Evolutionary conservation across 352 stramenopile species (phyloP).

Genomic region (Globisporangium orthogonon): DNA sequence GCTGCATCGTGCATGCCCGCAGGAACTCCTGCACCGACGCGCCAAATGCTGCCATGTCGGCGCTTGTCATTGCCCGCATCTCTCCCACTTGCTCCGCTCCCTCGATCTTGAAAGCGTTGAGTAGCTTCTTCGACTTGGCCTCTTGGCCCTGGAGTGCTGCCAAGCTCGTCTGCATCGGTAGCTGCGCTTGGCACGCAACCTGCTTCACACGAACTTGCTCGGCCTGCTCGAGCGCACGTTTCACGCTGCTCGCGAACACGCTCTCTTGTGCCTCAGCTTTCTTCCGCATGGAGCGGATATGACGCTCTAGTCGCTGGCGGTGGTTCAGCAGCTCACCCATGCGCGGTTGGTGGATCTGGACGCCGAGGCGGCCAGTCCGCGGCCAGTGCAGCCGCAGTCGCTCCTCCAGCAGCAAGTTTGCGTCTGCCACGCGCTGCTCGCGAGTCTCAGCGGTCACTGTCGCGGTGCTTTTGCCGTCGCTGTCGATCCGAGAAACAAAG

Average conservation of each 20-base stretch:
- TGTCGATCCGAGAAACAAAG: slow-evolving; percentile 41
- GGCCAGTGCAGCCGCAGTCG: slow-evolving; percentile 86
- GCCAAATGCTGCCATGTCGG: slow-evolving; percentile 25
- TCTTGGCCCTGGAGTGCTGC: slow-evolving; percentile 83
- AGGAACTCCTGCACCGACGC: slow-evolving; percentile 47
- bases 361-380: slow-evolving; percentile 68
- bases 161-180: slow-evolving; percentile 69
- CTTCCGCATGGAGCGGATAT: slow-evolving; percentile 46
- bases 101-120: slow-evolving; percentile 38
- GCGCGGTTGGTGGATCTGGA: slow-evolving; percentile 83
- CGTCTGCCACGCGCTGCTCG: slow-evolving; percentile 29
- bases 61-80: slow-evolving; percentile 21
- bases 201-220: slow-evolving; percentile 38
- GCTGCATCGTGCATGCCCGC: slow-evolving; percentile 36
- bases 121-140: slow-evolving; percentile 67
- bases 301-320: slow-evolving; percentile 61
- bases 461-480: slow-evolving; percentile 14
- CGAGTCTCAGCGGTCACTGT: slow-evolving; percentile 20
- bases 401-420: slow-evolving; percentile 68
- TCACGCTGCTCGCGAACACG: slow-evolving; percentile 30
- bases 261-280: slow-evolving; percentile 48
- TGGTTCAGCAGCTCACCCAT: slow-evolving; percentile 80
- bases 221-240: slow-evolving; percentile 19
- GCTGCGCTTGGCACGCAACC: slow-evolving; percentile 45
- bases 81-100: slow-evolving; percentile 17